phyloP scores from a whole-genome alignment of 2,329 filamentous ascomycete genomes.

The Trichoderma sp. region DNA sequence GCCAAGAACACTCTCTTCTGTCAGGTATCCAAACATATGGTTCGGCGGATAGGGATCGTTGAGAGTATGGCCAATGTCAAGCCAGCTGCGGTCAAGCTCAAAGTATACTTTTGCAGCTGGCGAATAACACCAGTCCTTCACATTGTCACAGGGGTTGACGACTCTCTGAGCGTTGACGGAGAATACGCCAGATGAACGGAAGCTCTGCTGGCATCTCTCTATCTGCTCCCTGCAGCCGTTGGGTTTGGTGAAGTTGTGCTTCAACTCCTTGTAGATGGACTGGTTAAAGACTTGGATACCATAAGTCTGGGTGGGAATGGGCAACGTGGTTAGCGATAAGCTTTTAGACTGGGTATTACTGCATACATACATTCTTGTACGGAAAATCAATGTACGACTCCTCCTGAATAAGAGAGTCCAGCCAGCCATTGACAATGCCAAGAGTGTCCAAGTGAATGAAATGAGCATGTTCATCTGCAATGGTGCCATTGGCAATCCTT shows the following conservation, averaged over 20 bases:
- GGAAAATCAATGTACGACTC: conserved; percentile 61
- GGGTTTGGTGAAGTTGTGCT: conserved; percentile 39
- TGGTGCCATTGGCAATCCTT: conserved; percentile 41
- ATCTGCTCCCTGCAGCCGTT: conserved; percentile 60
- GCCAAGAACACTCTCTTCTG: conserved; percentile 57
- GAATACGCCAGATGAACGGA: conserved; percentile 57
- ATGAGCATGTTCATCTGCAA: conserved; percentile 50
- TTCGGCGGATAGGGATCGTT: conserved; percentile 65
- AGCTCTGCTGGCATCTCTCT: conserved; percentile 51
- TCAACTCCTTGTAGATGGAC: conserved; percentile 40
- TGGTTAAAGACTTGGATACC: conserved; percentile 61
- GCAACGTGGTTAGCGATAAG: conserved; percentile 5
- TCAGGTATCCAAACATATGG: conserved; percentile 66
- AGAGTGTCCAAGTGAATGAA: conserved; percentile 60
- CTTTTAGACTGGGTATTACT: neutral
- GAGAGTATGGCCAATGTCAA: conserved; percentile 62
- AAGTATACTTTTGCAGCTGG: conserved; percentile 61
- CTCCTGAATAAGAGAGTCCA: conserved; percentile 66
- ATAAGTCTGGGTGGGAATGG: conserved; percentile 48
- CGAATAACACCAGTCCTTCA: conserved; percentile 54
- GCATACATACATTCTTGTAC: conserved; percentile 58
- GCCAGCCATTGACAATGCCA: conserved; percentile 71
- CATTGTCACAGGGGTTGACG: conserved; percentile 48
- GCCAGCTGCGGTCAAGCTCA: conserved; percentile 56
- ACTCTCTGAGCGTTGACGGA: conserved; percentile 43